Evolutionary conservation across 2,329 filamentous ascomycete species (phyloP), one percentile per base, ranked within the genome.

Genomic region (Pseudogymnoascus sp.): DNA sequence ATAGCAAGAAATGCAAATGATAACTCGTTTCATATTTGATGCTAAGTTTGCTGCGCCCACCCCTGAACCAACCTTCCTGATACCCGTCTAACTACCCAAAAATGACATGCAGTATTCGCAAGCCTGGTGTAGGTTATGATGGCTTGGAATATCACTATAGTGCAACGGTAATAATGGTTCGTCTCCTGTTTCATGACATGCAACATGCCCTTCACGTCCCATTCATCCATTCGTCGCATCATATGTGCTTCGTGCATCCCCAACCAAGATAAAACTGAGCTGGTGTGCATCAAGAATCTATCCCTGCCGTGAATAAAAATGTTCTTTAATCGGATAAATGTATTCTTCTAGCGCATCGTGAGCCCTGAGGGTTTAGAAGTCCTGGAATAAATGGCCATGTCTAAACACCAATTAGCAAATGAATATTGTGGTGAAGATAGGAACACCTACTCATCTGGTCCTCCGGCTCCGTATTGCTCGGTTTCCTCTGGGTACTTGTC

Each of bases 401-500:
- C 31, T 60, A 59, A 61, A 40, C 40, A 31, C 31, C 33, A 43
- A 14, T 56, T 33, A 56, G 50, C 28, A 56, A 33, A 14, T 56
- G 10, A 26, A 33, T 35, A 7, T 22, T 22, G 16, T 19, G n/a
- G 50, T 35, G 28, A 56, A 14, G 28, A 56, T 40, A 24, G 59
- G n/a, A 26, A 37, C 41, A 89, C 93, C 80, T 82, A 97, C 93
- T 91, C 89, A 77, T 98, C 93, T 67, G 88, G 81, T 53, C 91
- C 92, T 62, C 78, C 78, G 69, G 84, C 79, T 40, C 95, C 95
- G 74, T 99, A 99, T 73, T 88, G 86, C 76, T 99, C 95, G 50
- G 90, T 91, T 76, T 99, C 95, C 77, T 99, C 95, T 1, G 95
- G 93, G 76, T 99, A 99, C 75, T 93, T 91, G 78, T 99, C 95